Evolutionary conservation across 768 basidiomycete genomes (phyloP).

Genomic region (Pulveroboletus sp.): DNA sequence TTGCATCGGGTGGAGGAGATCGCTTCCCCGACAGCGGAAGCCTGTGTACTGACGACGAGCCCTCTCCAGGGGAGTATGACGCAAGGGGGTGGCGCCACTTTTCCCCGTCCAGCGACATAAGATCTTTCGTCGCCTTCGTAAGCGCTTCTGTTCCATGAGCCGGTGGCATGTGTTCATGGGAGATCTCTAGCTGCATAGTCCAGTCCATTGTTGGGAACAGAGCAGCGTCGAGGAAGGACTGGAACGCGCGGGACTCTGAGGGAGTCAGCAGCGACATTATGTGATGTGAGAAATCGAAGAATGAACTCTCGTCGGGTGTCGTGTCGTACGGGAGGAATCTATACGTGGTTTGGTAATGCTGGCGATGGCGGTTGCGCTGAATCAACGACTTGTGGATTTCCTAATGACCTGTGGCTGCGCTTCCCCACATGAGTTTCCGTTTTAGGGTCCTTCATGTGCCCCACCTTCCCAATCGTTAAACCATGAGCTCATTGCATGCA

Average conservation of each 20-base stretch:
- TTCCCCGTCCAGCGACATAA: conserved; percentile 64
- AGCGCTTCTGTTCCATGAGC: conserved; percentile 60
- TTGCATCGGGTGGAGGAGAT: conserved; percentile 23
- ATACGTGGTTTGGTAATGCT: too few species aligned
- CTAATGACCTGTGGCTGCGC: conserved; percentile 29
- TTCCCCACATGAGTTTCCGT: conserved; percentile 24
- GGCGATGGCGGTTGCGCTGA: conserved; percentile 17
- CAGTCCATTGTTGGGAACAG: conserved; percentile 46
- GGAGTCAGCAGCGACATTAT: conserved; percentile 62
- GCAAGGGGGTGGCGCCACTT: conserved; percentile 34
- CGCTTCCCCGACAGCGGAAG: conserved; percentile 21
- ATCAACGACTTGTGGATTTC: conserved; percentile 16
- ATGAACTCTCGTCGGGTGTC: background rate
- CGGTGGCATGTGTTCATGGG: conserved; percentile 46
- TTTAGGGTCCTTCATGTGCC: conserved; percentile 20
- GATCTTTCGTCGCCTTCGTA: conserved; percentile 76
- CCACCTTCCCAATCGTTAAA: conserved; percentile 1
- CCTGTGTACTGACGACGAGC: conserved; percentile 12
- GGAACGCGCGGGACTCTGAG: conserved; percentile 62
- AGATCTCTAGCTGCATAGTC: conserved; percentile 36
- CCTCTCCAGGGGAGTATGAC: conserved; percentile 10
- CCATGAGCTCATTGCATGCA: too few species aligned
- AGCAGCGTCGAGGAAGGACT: conserved; percentile 60
- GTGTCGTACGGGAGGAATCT: background rate
- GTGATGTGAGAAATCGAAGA: background rate